phyloP scores from a whole-genome alignment of 441 rosid species.

The Brassica balearica region DNA sequence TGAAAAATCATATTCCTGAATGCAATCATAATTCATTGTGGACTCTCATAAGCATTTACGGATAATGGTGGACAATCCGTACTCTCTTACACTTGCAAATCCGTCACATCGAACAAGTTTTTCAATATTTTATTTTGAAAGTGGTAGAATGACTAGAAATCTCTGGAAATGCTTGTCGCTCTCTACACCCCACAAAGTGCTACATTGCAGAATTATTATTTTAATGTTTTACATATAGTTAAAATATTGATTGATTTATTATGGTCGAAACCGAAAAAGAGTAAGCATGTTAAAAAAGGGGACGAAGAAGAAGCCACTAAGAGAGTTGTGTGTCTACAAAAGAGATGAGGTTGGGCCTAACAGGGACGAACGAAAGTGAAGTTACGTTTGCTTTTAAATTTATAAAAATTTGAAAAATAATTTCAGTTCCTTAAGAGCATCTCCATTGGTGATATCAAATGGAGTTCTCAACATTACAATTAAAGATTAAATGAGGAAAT shows the following conservation, averaged over 20 bases:
- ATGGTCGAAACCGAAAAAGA: neutral
- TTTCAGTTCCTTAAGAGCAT: too few species aligned
- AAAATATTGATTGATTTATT: constrained; percentile 6
- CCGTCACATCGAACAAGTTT: constrained; percentile 14
- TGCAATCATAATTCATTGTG: neutral
- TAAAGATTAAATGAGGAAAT: too few species aligned
- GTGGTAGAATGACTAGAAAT: neutral
- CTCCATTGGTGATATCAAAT: too few species aligned
- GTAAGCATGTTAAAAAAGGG: neutral
- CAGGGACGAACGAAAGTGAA: constrained; percentile 14
- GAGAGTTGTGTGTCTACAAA: neutral
- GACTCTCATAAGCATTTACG: neutral
- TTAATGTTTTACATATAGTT: neutral
- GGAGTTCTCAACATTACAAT: too few species aligned
- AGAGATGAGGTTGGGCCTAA: constrained; percentile 33
- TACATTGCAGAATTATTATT: neutral
- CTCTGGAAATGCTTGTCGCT: neutral
- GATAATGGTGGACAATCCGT: constrained; percentile 13
- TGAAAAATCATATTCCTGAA: neutral
- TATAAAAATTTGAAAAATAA: neutral
- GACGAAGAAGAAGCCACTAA: constrained; percentile 15
- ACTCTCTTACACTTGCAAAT: constrained; percentile 15
- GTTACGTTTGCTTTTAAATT: neutral
- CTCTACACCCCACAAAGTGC: neutral
- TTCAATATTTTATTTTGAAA: neutral